phyloP scores from a whole-genome alignment of 2,329 filamentous ascomycete genomes.

The Lachnellula cervina region DNA sequence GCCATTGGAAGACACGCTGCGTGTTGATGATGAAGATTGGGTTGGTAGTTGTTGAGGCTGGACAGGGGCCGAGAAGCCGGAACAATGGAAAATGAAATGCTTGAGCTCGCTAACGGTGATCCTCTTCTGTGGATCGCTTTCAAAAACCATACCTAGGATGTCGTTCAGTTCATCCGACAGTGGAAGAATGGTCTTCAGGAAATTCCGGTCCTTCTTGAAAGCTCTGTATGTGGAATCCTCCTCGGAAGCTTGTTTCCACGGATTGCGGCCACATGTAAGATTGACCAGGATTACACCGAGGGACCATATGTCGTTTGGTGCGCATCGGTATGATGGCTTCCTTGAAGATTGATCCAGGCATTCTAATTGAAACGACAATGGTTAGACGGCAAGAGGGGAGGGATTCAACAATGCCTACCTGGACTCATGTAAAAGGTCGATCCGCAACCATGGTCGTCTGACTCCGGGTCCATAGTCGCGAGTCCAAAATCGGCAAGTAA shows the following conservation, averaged over 20 bases:
- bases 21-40: conserved; percentile 13
- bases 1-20: conserved; percentile 20
- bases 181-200: conserved; percentile 88
- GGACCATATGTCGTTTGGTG: conserved; percentile 95
- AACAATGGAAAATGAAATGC: conserved; percentile 67
- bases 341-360: conserved; percentile 74
- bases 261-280: conserved; percentile 94
- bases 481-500: conserved; percentile 98
- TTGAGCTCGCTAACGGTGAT: conserved; percentile 78
- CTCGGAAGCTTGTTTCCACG: conserved; percentile 92
- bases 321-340: conserved; percentile 80
- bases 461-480: conserved; percentile 76
- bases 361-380: conserved; percentile 53
- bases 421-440: conserved; percentile 99
- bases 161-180: conserved; percentile 83
- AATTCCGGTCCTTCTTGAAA: conserved; percentile 77
- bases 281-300: conserved; percentile 98
- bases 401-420: conserved; percentile 56
- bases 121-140: conserved; percentile 75
- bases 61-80: conserved; percentile 24
- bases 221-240: conserved; percentile 95
- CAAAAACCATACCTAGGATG: conserved; percentile 84
- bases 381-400: conserved; percentile 22
- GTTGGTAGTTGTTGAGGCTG: conserved; percentile 11
- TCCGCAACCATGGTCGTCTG: conserved; percentile 93